These are phyloP conservation scores for Amphibolis antarctica DNA, from an alignment of 106 monocot species.

Conservation along the genomic window DNA sequence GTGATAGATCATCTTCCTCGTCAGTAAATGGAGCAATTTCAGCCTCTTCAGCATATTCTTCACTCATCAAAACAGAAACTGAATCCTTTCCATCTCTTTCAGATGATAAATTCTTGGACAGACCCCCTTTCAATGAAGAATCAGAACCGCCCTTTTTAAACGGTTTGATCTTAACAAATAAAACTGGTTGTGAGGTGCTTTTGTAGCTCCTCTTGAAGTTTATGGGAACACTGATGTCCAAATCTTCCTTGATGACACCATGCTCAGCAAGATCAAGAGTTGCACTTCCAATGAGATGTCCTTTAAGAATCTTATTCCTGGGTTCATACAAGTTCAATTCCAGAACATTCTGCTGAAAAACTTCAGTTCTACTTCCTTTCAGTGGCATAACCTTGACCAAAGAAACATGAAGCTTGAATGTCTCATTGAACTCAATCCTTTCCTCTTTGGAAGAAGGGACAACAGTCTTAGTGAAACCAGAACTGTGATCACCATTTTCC, in stretches of 20 bases:
- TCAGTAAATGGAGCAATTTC: slow-evolving; percentile 81
- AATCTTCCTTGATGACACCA: slow-evolving; percentile 40
- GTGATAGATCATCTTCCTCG: slow-evolving; percentile 30
- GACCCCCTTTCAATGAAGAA: slow-evolving; percentile 25
- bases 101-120: slow-evolving; percentile 27
- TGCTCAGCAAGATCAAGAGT: slow-evolving; percentile 58
- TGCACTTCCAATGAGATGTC: slow-evolving; percentile 53
- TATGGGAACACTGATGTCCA: slow-evolving; percentile 33
- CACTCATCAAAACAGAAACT: slow-evolving; percentile 53
- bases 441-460: slow-evolving; percentile 32
- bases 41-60: slow-evolving; percentile 59
- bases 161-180: slow-evolving; percentile 49
- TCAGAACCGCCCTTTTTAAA: slow-evolving; percentile 23
- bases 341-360: slow-evolving; percentile 53
- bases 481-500: slow-evolving; percentile 54
- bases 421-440: slow-evolving; percentile 69
- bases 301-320: slow-evolving; percentile 40
- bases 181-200: slow-evolving; percentile 38
- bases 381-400: slow-evolving; percentile 33
- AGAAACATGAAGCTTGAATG: slow-evolving; percentile 48
- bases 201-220: slow-evolving; percentile 55
- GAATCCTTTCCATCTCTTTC: slow-evolving; percentile 38
- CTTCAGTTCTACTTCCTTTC: slow-evolving; percentile 11
- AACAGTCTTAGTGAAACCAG: slow-evolving; percentile 31
- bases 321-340: slow-evolving; percentile 65